These are phyloP conservation scores for Pythium dissotocum DNA, from an alignment of 352 stramenopile species.

Conservation along the genomic window DNA sequence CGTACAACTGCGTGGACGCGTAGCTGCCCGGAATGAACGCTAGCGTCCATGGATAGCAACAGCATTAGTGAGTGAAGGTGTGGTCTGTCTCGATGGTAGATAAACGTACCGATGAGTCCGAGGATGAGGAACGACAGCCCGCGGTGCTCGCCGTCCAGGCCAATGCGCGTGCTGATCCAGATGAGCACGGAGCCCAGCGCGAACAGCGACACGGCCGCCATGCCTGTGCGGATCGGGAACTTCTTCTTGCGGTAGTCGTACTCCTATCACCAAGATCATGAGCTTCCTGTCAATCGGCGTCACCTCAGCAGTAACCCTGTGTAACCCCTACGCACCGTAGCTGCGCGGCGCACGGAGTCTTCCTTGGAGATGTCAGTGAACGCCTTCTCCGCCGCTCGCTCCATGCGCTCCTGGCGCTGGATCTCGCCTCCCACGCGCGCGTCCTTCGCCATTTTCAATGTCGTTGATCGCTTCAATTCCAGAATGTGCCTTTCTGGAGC, in stretches of 20 bases:
- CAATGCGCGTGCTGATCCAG: conserved; percentile 74
- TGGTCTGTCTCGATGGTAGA: neutral
- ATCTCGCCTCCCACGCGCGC: conserved; percentile 33
- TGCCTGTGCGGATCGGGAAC: conserved; percentile 75
- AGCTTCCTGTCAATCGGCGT: neutral
- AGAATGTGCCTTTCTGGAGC: neutral
- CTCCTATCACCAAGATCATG: conserved; percentile 12
- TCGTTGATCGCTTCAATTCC: neutral
- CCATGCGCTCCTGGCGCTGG: conserved; percentile 36
- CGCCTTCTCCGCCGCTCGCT: conserved; percentile 19
- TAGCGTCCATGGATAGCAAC: conserved; percentile 26
- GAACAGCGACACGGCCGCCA: conserved; percentile 74
- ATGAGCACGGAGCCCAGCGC: conserved; percentile 70
- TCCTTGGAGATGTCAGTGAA: conserved; percentile 44
- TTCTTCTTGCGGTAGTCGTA: conserved; percentile 42
- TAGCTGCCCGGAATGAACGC: conserved; percentile 86
- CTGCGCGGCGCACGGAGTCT: conserved; percentile 29
- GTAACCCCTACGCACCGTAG: conserved; percentile 25
- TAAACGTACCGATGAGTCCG: conserved; percentile 65
- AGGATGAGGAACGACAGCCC: conserved; percentile 80
- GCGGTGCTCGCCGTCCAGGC: conserved; percentile 69
- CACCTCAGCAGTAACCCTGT: conserved; percentile 23
- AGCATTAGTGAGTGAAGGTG: neutral
- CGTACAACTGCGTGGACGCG: conserved; percentile 76
- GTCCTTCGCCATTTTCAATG: conserved; percentile 54